phyloP scores from a whole-genome alignment of 1,284 basidiomycete species.

The Pisolithus thermaeus region DNA sequence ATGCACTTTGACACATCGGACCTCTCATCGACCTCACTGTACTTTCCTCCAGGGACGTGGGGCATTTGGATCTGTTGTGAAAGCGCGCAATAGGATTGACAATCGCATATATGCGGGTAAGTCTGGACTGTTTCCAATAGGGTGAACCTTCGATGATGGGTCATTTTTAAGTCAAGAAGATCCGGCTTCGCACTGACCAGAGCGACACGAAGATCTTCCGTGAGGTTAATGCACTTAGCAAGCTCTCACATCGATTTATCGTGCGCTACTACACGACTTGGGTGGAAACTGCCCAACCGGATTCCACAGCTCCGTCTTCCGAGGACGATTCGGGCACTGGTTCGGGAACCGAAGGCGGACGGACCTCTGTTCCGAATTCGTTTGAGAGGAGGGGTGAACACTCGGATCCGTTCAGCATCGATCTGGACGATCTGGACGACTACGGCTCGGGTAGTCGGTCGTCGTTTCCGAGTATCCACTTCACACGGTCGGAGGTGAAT shows the following conservation, averaged over 20 bases:
- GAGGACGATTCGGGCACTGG: conserved; percentile 36
- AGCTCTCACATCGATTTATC: conserved; percentile 85
- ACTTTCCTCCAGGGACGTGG: conserved; percentile 68
- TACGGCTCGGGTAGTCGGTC: conserved; percentile 40
- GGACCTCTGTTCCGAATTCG: conserved; percentile 48
- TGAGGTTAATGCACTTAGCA: conserved; percentile 86
- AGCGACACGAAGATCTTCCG: conserved; percentile 86
- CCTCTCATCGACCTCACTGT: not conserved
- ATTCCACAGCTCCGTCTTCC: conserved; percentile 43
- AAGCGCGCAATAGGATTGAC: conserved; percentile 84
- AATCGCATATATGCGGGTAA: conserved; percentile 65
- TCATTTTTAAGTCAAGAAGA: conserved; percentile 71
- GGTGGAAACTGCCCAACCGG: conserved; percentile 62
- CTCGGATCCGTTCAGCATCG: conserved; percentile 50
- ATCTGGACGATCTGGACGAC: conserved; percentile 57
- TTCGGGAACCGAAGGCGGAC: conserved; percentile 38
- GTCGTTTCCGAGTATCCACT: conserved; percentile 79
- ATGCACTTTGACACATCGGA: conserved; percentile 13
- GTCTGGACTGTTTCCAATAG: conserved; percentile 10
- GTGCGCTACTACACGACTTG: conserved; percentile 88
- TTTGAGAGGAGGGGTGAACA: conserved; percentile 25
- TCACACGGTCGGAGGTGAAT: conserved; percentile 39
- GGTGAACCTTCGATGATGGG: not conserved
- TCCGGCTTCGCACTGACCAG: conserved; percentile 73
- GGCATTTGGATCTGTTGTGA: conserved; percentile 91